Conservation (phyloP, 1,284 basidiomycete genomes). For the Porodaedalea pini region DNA sequence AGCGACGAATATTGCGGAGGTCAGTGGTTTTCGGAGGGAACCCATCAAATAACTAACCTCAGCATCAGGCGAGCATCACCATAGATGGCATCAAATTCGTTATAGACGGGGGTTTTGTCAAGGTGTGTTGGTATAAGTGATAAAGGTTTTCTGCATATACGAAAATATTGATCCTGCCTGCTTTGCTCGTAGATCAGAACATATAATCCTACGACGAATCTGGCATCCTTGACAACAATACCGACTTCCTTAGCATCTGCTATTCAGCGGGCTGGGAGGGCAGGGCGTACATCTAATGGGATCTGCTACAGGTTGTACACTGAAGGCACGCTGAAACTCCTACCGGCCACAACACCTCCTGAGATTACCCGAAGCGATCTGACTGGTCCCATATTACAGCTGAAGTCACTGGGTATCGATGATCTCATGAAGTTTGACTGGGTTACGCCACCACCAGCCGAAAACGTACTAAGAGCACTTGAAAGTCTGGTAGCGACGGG, state of each 20-base stretch:
- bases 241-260: conserved; percentile 83
- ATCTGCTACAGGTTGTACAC: conserved; percentile 94
- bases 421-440: conserved; percentile 97
- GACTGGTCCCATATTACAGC: conserved; percentile 83
- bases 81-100: conserved; percentile 95
- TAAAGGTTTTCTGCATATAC: conserved; percentile 23
- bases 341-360: conserved; percentile 72
- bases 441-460: conserved; percentile 84
- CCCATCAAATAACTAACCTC: neutral
- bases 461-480: conserved; percentile 79
- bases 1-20: conserved; percentile 96
- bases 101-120: conserved; percentile 94
- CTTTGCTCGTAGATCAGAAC: conserved; percentile 75
- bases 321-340: conserved; percentile 50
- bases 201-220: conserved; percentile 77
- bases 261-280: conserved; percentile 85
- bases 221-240: conserved; percentile 79
- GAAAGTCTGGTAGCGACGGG: conserved; percentile 69
- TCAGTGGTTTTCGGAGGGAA: conserved; percentile 28
- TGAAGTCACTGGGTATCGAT: conserved; percentile 92
- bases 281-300: conserved; percentile 86
- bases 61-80: conserved; percentile 89
- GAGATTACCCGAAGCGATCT: conserved; percentile 90
- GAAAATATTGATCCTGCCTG: conserved; percentile 1
- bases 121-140: conserved; percentile 47